A percentile compares a stretch with the other conserved stretches of the same genome.
phyloP scores from a whole-genome alignment of 768 basidiomycete genomes.

The Jaapia argillacea region DNA sequence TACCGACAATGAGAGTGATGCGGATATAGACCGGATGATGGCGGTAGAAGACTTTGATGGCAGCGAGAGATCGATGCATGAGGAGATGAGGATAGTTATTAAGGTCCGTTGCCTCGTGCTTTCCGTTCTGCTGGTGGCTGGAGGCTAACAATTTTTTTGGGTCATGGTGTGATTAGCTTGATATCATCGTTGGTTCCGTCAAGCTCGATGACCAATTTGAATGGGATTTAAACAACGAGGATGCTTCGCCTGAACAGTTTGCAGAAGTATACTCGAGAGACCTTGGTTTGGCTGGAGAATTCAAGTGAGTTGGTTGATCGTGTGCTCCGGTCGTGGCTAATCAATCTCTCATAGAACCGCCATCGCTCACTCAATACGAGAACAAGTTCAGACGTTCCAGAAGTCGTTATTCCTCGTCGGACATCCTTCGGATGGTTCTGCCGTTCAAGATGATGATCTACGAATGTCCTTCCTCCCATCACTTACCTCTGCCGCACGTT shows the following conservation, averaged over 20 bases:
- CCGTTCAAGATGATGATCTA: slow-evolving; percentile 84
- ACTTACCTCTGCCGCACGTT: slow-evolving; percentile 58
- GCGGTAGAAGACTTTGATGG: slow-evolving; percentile 52
- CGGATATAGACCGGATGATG: slow-evolving; percentile 33
- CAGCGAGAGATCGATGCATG: slow-evolving; percentile 54
- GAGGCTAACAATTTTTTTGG: neutral
- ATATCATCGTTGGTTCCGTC: slow-evolving; percentile 88
- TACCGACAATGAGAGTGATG: slow-evolving; percentile 16
- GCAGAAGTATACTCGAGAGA: slow-evolving; percentile 82
- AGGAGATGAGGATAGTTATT: slow-evolving; percentile 88
- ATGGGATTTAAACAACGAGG: slow-evolving; percentile 83
- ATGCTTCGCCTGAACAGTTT: slow-evolving; percentile 86
- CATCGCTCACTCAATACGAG: slow-evolving; percentile 90
- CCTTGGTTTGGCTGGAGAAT: slow-evolving; percentile 85
- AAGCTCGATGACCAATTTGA: slow-evolving; percentile 96
- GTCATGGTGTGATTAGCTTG: too few relatives aligned
- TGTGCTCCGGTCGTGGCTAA: neutral
- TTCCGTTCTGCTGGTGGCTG: slow-evolving; percentile 1
- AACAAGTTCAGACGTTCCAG: slow-evolving; percentile 88
- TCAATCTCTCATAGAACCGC: slow-evolving; percentile 56
- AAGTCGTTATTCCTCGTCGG: slow-evolving; percentile 88
- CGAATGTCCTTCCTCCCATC: slow-evolving; percentile 82
- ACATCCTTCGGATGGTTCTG: slow-evolving; percentile 71
- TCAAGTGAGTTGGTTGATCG: slow-evolving; percentile 55
- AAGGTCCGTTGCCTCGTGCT: slow-evolving; percentile 51